Percentiles rank a stretch among this genome's conserved stretches.
Evolutionary conservation across 768 basidiomycete species (phyloP).

Genomic region (Hortiboletus flavorubellus): DNA sequence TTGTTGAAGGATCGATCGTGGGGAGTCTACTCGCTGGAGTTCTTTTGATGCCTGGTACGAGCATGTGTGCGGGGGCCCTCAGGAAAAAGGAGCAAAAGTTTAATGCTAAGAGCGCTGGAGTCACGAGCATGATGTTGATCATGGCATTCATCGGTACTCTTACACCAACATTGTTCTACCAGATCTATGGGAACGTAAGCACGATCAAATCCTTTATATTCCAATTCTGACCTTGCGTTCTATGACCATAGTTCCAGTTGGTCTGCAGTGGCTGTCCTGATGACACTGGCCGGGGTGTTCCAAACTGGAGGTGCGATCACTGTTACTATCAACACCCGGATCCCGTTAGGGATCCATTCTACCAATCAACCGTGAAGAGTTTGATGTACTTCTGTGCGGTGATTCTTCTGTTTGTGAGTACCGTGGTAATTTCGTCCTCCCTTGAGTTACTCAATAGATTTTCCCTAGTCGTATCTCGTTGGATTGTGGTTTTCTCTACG

Average conservation of each 20-base stretch:
- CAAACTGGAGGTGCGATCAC: conserved; percentile 79
- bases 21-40: conserved; percentile 95
- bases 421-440: background rate
- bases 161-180: conserved; percentile 95
- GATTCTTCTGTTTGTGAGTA: conserved; percentile 83
- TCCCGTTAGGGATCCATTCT: conserved; percentile 92
- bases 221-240: conserved; percentile 14
- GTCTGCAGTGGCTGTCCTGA: conserved; percentile 79
- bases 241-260: conserved; percentile 67
- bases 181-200: conserved; percentile 94
- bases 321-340: conserved; percentile 96
- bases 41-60: conserved; percentile 92
- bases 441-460: conserved; percentile 4
- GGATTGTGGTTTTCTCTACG: conserved; percentile 98
- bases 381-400: conserved; percentile 94
- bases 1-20: conserved; percentile 96
- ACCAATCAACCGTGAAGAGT: conserved; percentile 91
- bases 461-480: conserved; percentile 82
- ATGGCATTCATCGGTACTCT: conserved; percentile 99
- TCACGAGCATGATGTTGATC: conserved; percentile 99
- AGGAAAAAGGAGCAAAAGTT: conserved; percentile 94
- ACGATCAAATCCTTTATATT: background rate
- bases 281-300: conserved; percentile 16
- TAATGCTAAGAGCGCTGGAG: conserved; percentile 98
- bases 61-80: conserved; percentile 91